Percentiles rank a stretch among this genome's conserved stretches.
Evolutionary conservation across 208 protist genomes (phyloP).

Genomic region (Leptomonas pyrrhocoris): DNA sequence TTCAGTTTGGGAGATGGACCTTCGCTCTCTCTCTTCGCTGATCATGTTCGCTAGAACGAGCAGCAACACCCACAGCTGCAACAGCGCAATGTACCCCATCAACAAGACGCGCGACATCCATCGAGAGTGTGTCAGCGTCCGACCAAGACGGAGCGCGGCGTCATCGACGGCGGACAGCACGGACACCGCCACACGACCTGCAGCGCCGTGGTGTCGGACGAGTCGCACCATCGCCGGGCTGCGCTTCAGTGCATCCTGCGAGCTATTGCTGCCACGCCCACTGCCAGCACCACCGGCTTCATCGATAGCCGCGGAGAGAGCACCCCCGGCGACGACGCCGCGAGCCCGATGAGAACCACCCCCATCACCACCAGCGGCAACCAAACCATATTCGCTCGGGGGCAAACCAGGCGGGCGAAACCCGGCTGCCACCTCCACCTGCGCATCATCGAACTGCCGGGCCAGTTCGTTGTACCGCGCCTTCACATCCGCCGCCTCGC

Average conservation of each 20-base stretch:
- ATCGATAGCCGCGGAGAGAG: background rate
- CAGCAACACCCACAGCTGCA: conserved; percentile 57
- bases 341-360: background rate
- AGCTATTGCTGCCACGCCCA: background rate
- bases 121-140: conserved; percentile 31
- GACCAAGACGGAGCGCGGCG: conserved; percentile 33
- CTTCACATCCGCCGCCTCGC: conserved; percentile 55
- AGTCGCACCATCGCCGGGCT: conserved; percentile 25
- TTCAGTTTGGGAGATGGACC: background rate
- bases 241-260: conserved; percentile 14
- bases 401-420: conserved; percentile 15
- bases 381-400: background rate
- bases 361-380: background rate
- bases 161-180: conserved; percentile 34
- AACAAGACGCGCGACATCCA: conserved; percentile 44
- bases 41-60: conserved; percentile 26
- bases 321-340: background rate
- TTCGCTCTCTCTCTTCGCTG: background rate
- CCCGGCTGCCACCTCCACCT: conserved; percentile 37
- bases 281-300: background rate
- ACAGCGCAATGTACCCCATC: conserved; percentile 50
- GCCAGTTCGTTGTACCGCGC: conserved; percentile 49
- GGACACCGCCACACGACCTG: conserved; percentile 10
- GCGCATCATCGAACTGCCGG: conserved; percentile 49
- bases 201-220: conserved; percentile 20